Base-by-base conservation (phyloP, 768 basidiomycete genomes). In the Lyophyllum shimeji region DNA sequence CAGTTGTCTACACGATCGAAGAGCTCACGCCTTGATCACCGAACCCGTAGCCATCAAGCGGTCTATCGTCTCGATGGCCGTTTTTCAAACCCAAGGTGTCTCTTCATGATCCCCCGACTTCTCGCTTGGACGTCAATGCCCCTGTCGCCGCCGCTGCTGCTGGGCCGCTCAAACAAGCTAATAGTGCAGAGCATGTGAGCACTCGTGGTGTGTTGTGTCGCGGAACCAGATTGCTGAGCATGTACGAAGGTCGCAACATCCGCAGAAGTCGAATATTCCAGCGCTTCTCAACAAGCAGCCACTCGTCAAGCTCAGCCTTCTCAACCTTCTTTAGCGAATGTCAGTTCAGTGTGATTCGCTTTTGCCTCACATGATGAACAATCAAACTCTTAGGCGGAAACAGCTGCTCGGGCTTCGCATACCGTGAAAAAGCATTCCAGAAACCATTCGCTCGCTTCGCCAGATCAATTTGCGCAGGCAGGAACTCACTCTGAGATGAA, bases 111-210 rank as follows among this genome's bases (percentile, higher is more conserved):
- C 31, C 54, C n/a, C 27, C 43, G 24, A 21, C 20, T 39, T 21
- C 48, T 46, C 6, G 34, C 20, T 46, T 40, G 18, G 37, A 27
- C 50, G n/a, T 31, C 40, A 21, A 25, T 12, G 21, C 51, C 24
- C 20, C 34, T n/a, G 27, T 29, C 0, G 17, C 24, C 15, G 46
- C 29, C 40, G 37, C 17, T 7, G 46, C 29, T 42, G 37, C 17
- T 37, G 21, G 46, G 17, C 31, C 46, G 3, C 37, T 25, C 23
- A 48, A 43, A 43, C 13, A 18, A 21, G 25, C 37, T 25, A 47
- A 52, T 39, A 51, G 21, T 6, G 70, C 74, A 60, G 77, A 77
- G 66, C 67, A 74, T 66, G 77, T 82, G 63, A 79, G 79, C 73
- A 73, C 79, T 61, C 73, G 7, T 45, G 31, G 1, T 45, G 31